Evolutionary conservation across 768 basidiomycete genomes (phyloP).

Genomic region (Coprinopsis cinerea): DNA sequence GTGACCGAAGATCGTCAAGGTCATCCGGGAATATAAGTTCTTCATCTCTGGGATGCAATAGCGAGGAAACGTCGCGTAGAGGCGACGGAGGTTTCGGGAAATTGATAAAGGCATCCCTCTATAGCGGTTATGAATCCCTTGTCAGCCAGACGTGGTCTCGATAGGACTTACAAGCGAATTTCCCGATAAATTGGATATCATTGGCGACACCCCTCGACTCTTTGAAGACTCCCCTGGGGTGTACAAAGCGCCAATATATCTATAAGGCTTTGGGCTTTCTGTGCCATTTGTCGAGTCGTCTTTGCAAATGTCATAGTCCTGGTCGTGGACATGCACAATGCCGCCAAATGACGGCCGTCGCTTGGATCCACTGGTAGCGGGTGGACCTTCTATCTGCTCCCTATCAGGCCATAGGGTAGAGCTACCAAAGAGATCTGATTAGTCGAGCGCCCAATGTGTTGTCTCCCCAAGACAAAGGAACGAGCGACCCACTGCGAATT

Average conservation of each 20-base stretch:
- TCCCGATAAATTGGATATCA: neutral
- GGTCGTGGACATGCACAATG: neutral
- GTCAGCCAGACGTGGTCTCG: neutral
- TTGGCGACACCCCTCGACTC: neutral
- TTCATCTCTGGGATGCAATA: neutral
- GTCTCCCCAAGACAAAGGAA: too few species aligned
- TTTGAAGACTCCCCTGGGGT: neutral
- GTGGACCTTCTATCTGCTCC: too few species aligned
- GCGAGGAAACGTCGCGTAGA: neutral
- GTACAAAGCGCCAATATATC: too few species aligned
- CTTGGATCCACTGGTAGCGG: neutral
- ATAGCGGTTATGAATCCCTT: neutral
- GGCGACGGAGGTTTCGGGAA: neutral
- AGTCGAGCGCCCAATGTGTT: too few species aligned
- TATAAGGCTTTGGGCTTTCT: too few species aligned
- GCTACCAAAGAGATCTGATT: neutral
- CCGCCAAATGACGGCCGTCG: neutral
- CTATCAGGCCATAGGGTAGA: too few species aligned
- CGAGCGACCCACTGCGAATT: too few species aligned
- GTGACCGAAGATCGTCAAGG: neutral
- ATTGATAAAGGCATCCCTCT: neutral
- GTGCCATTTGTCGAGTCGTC: too few species aligned
- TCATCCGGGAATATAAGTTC: neutral
- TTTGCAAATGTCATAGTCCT: neutral
- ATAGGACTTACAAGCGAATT: neutral